Conservation (phyloP, 345 rosid genomes). For the Lumnitzera racemosa region DNA sequence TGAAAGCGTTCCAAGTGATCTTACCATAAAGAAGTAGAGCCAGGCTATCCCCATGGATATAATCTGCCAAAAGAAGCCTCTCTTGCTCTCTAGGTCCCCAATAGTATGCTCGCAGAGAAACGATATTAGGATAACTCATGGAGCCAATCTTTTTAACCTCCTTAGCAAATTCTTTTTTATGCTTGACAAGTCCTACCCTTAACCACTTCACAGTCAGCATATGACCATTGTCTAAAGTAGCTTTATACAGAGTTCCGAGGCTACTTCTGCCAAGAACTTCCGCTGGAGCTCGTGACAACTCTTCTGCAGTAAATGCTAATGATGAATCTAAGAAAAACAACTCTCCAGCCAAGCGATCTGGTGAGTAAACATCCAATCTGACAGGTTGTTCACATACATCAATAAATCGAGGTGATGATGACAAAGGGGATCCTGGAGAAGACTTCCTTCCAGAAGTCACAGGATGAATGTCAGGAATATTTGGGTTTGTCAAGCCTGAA, state of each 20-base stretch:
- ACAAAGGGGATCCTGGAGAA: constrained; percentile 67
- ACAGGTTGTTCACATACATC: constrained; percentile 59
- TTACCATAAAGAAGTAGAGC: constrained; percentile 88
- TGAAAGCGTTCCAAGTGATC: constrained; percentile 11
- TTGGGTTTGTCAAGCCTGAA: constrained; percentile 37
- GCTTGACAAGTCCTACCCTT: constrained; percentile 84
- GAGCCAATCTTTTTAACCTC: constrained; percentile 84
- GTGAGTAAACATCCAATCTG: constrained; percentile 77
- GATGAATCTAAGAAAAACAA: constrained; percentile 73
- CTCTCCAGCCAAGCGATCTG: constrained; percentile 93
- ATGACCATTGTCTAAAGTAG: constrained; percentile 73
- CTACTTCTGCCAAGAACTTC: constrained; percentile 99
- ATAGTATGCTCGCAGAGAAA: constrained; percentile 79
- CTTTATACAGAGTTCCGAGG: constrained; percentile 90
- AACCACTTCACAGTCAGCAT: constrained; percentile 92
- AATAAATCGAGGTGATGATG: constrained; percentile 67
- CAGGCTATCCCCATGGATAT: constrained; percentile 83
- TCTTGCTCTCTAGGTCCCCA: constrained; percentile 98
- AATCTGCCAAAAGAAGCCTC: constrained; percentile 83
- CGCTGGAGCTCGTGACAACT: constrained; percentile 94
- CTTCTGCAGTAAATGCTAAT: constrained; percentile 74
- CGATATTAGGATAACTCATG: constrained; percentile 62
- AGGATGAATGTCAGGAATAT: constrained; percentile 48
- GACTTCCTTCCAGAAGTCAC: constrained; percentile 64
- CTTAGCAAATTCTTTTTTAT: constrained; percentile 83